phyloP scores from a whole-genome alignment of 148 eudicot genomes.

The Fallopia convolvulus region DNA sequence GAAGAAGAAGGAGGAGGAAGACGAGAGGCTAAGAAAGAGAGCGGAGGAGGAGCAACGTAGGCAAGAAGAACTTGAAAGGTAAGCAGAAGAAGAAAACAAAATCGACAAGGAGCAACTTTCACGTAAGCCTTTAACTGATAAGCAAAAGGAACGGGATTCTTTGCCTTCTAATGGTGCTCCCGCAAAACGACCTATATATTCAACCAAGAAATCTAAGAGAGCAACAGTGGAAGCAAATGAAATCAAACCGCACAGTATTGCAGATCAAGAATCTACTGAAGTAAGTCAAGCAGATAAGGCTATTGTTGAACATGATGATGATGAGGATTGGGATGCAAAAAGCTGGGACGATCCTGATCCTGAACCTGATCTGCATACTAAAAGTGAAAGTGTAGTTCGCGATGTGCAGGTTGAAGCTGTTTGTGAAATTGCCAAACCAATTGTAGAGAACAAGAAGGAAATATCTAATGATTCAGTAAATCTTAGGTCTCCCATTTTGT shows the following conservation, averaged over 20 bases:
- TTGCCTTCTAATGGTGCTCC: conserved; percentile 35
- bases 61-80: conserved; percentile 63
- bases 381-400: conserved; percentile 57
- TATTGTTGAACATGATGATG: conserved; percentile 38
- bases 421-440: conserved; percentile 23
- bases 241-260: conserved; percentile 29
- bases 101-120: conserved; percentile 70
- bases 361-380: conserved; percentile 54
- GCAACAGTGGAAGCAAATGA: conserved; percentile 36
- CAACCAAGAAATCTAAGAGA: conserved; percentile 57
- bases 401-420: conserved; percentile 77
- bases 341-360: conserved; percentile 94
- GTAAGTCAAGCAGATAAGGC: too few species aligned
- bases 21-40: conserved; percentile 70
- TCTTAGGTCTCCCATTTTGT: conserved; percentile 85
- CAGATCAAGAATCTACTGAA: conserved; percentile 31
- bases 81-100: conserved; percentile 82
- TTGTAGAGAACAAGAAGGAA: conserved; percentile 20
- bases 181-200: conserved; percentile 60
- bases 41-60: conserved; percentile 71
- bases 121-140: conserved; percentile 63
- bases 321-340: conserved; percentile 95
- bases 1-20: conserved; percentile 60
- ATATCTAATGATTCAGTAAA: conserved; percentile 17
- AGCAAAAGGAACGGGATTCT: conserved; percentile 65